phyloP scores from a whole-genome alignment of 1,284 basidiomycete species.

The Ceratobasidium sp. region DNA sequence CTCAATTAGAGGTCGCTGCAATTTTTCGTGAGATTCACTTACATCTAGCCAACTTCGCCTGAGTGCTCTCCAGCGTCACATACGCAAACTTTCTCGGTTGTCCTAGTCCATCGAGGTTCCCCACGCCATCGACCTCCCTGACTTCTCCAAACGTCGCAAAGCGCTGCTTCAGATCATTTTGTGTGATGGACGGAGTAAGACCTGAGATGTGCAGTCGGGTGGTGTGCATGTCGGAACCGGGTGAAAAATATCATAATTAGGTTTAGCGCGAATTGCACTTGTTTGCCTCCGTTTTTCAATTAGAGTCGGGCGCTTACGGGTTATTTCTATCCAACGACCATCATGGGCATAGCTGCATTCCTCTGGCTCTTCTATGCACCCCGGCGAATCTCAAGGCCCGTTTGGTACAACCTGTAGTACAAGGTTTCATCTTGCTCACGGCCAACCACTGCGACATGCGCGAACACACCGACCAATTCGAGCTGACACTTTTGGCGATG shows the following conservation, averaged over 20 bases:
- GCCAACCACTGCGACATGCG: too few relatives aligned
- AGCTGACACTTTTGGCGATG: too few relatives aligned
- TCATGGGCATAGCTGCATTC: too few relatives aligned
- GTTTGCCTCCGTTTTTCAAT: too few relatives aligned
- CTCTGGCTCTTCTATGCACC: too few relatives aligned
- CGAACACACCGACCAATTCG: too few relatives aligned
- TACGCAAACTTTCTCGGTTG: slow-evolving; percentile 75
- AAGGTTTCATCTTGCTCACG: too few relatives aligned
- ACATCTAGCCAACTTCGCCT: slow-evolving; percentile 72
- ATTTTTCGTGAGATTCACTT: slow-evolving; percentile 51
- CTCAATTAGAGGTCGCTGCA: not conserved
- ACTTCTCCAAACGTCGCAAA: slow-evolving; percentile 75
- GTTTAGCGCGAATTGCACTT: not conserved
- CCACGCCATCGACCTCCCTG: slow-evolving; percentile 74
- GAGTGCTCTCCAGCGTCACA: slow-evolving; percentile 74
- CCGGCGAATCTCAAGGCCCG: too few relatives aligned
- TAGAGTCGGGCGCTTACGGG: too few relatives aligned
- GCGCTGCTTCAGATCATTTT: slow-evolving; percentile 67
- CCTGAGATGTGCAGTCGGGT: slow-evolving; percentile 75
- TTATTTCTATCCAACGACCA: too few relatives aligned
- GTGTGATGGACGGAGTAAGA: slow-evolving; percentile 70
- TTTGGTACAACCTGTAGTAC: too few relatives aligned
- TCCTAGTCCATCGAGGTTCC: slow-evolving; percentile 69
- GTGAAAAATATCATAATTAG: not conserved
- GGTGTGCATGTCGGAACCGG: slow-evolving; percentile 27